Conservation (phyloP, 495 filamentous ascomycete species). For the Hyaloscypha hepaticicola region DNA sequence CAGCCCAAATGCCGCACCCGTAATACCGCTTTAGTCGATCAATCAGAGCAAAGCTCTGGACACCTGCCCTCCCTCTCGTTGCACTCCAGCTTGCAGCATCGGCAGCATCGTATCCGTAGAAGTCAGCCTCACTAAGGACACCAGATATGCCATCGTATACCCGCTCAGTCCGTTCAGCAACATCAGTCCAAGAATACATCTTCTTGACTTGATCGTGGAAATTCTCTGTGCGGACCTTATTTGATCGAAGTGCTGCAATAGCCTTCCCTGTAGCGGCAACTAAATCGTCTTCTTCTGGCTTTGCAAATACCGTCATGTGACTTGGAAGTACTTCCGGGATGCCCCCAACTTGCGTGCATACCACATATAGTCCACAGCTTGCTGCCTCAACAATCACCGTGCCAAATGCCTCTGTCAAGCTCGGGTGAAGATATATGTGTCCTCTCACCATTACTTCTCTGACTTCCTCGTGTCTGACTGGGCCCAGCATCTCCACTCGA, state of each 20-base stretch:
- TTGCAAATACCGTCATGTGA: constrained; percentile 93
- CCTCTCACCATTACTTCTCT: constrained; percentile 98
- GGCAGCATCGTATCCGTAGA: constrained; percentile 73
- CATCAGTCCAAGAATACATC: constrained; percentile 98
- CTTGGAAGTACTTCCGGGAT: constrained; percentile 93
- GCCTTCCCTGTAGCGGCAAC: constrained; percentile 79
- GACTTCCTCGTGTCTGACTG: constrained; percentile 93
- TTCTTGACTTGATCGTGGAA: constrained; percentile 96
- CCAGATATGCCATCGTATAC: constrained; percentile 93
- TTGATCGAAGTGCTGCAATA: constrained; percentile 75
- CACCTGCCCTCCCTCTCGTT: constrained; percentile 69
- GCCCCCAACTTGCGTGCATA: constrained; percentile 93
- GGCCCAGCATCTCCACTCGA: constrained; percentile 85
- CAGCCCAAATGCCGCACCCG: constrained; percentile 99
- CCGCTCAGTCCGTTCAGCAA: constrained; percentile 86
- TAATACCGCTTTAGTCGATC: constrained; percentile 95
- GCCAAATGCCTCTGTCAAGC: constrained; percentile 93
- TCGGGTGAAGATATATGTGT: constrained; percentile 95
- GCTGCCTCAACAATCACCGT: constrained; percentile 98
- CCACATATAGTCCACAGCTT: constrained; percentile 91
- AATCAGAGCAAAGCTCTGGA: constrained; percentile 85
- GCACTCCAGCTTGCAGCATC: constrained; percentile 57
- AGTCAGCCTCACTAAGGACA: constrained; percentile 77
- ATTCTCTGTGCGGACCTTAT: constrained; percentile 82
- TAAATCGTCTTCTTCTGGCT: constrained; percentile 89